phyloP scores from a whole-genome alignment of 331 rosid species.

The Telfairia occidentalis region DNA sequence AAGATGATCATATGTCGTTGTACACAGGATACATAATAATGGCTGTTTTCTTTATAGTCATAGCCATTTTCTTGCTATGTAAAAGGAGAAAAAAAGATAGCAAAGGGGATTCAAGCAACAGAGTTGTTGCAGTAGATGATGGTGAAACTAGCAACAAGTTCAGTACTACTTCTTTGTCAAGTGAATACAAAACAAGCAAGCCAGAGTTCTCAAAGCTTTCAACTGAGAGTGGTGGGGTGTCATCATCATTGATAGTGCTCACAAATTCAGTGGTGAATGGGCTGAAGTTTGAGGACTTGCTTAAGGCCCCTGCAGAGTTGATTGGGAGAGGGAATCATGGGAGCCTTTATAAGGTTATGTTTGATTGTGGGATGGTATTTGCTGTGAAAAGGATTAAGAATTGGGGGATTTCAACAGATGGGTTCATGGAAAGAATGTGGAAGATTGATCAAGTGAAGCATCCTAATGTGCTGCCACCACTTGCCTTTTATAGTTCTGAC shows the following conservation, averaged over 20 bases:
- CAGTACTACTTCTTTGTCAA: slow-evolving; percentile 20
- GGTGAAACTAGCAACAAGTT: slow-evolving; percentile 13
- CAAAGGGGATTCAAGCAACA: slow-evolving; percentile 23
- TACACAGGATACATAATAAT: slow-evolving; percentile 51
- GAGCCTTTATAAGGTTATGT: slow-evolving; percentile 64
- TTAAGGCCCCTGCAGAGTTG: slow-evolving; percentile 72
- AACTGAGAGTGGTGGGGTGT: slow-evolving; percentile 35
- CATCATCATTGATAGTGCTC: slow-evolving; percentile 48
- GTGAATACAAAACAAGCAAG: slow-evolving; percentile 35
- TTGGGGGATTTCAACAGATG: slow-evolving; percentile 39
- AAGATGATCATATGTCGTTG: slow-evolving; percentile 27
- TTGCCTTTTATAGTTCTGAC: slow-evolving; percentile 61
- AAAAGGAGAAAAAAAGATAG: slow-evolving; percentile 27
- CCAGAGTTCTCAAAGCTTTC: slow-evolving; percentile 34
- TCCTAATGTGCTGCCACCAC: slow-evolving; percentile 39
- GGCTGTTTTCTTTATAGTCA: slow-evolving; percentile 23
- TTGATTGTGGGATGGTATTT: slow-evolving; percentile 36
- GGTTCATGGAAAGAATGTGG: slow-evolving; percentile 54
- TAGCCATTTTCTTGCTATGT: slow-evolving; percentile 28
- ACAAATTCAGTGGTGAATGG: slow-evolving; percentile 34
- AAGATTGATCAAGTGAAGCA: slow-evolving; percentile 46
- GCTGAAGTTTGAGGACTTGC: slow-evolving; percentile 55
- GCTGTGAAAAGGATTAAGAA: slow-evolving; percentile 71
- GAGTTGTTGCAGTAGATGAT: slow-evolving; percentile 18
- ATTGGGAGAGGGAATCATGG: slow-evolving; percentile 73